These are phyloP conservation scores for Pestalotiopsis sp. DNA, from an alignment of 2,329 filamentous ascomycete genomes.

Conservation along the genomic window DNA sequence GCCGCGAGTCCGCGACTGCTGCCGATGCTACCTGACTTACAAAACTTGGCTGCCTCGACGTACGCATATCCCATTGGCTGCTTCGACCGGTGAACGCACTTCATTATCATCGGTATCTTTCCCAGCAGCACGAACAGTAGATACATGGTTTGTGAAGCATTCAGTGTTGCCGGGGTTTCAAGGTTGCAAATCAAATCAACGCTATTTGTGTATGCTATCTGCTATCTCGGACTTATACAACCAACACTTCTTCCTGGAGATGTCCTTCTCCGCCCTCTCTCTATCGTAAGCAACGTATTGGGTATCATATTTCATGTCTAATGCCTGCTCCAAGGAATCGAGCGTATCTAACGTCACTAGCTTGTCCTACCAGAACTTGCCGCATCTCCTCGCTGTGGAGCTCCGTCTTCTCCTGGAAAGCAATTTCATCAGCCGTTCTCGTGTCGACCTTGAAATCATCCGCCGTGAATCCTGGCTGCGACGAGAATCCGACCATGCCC, in stretches of 20 bases:
- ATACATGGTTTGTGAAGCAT: too few relatives aligned
- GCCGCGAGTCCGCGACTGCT: neutral
- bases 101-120: too few relatives aligned
- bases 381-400: conserved; percentile 74
- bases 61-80: too few relatives aligned
- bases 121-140: too few relatives aligned
- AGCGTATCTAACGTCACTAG: conserved; percentile 78
- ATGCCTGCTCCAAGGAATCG: conserved; percentile 62
- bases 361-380: conserved; percentile 73
- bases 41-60: too few relatives aligned
- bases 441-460: conserved; percentile 54
- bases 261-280: neutral
- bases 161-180: too few relatives aligned
- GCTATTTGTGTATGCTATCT: too few relatives aligned
- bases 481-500: conserved; percentile 70
- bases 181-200: too few relatives aligned
- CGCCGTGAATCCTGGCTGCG: conserved; percentile 48
- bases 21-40: neutral
- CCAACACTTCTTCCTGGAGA: too few relatives aligned
- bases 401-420: conserved; percentile 58
- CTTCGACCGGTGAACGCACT: too few relatives aligned
- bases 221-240: too few relatives aligned
- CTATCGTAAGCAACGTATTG: neutral
- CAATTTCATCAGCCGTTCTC: conserved; percentile 48
- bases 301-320: conserved; percentile 21